Percentiles rank a stretch among this genome's conserved stretches.
These are phyloP conservation scores for Elaeis guineensis DNA, from an alignment of 176 grass and related monocot genomes.

Conservation along the genomic window DNA sequence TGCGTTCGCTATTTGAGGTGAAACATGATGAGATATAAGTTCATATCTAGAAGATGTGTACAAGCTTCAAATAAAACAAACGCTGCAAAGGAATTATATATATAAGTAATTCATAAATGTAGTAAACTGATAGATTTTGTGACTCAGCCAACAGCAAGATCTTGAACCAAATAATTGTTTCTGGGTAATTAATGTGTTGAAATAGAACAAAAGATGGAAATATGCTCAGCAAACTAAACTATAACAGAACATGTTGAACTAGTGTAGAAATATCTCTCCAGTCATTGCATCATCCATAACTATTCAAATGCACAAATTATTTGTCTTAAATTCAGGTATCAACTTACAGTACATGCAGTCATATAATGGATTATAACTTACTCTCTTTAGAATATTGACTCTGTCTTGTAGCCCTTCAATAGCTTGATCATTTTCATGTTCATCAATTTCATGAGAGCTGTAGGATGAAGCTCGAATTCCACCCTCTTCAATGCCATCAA, in stretches of 20 bases:
- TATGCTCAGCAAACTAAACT: not conserved
- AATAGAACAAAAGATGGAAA: not conserved
- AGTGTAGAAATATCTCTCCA: not conserved
- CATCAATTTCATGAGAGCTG: constrained; percentile 81
- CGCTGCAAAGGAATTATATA: too few species aligned
- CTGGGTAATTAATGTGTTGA: too few species aligned
- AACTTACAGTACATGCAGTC: too few species aligned
- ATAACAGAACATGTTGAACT: not conserved
- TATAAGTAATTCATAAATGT: too few species aligned
- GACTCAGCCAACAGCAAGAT: too few species aligned
- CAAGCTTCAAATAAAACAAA: too few species aligned
- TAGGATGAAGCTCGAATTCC: constrained; percentile 57
- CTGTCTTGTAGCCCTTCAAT: constrained; percentile 90
- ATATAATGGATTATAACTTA: constrained; percentile 19
- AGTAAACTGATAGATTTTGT: too few species aligned
- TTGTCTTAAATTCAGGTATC: too few species aligned
- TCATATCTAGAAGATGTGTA: too few species aligned
- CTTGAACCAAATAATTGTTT: not conserved
- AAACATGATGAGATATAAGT: too few species aligned
- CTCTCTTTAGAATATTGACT: constrained; percentile 91
- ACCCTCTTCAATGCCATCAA: constrained; percentile 94
- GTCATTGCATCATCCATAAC: not conserved
- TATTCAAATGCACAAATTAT: too few species aligned
- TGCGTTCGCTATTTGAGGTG: too few species aligned
- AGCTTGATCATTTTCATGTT: constrained; percentile 71